A percentile compares a stretch with the other conserved stretches of the same genome.
These are phyloP conservation scores for Scolecobasidium constrictum DNA, from an alignment of 2,329 filamentous ascomycete species.

Conservation along the genomic window DNA sequence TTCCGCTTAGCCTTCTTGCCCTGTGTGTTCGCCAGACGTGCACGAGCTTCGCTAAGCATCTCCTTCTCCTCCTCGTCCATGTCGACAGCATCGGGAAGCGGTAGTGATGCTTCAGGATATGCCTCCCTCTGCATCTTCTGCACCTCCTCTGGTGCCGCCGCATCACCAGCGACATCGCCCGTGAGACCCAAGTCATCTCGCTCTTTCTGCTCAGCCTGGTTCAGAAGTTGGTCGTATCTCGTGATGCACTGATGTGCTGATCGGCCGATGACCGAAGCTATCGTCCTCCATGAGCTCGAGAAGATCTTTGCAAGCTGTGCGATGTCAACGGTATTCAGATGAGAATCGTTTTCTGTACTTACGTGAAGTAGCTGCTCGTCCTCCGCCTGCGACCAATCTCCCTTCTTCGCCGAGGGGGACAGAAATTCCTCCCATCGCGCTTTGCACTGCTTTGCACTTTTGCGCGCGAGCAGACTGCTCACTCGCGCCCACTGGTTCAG, in stretches of 20 bases:
- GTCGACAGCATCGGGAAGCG: conserved; percentile 91
- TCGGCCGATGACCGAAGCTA: conserved; percentile 79
- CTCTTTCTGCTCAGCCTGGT: conserved; percentile 89
- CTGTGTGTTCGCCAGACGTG: conserved; percentile 92
- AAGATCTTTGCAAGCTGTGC: conserved; percentile 97
- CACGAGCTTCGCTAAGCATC: conserved; percentile 95
- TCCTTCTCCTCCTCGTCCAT: conserved; percentile 99
- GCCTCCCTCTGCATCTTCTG: conserved; percentile 81
- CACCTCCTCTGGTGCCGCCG: conserved; percentile 87
- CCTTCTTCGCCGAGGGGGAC: conserved; percentile 94
- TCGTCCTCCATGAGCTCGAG: conserved; percentile 98
- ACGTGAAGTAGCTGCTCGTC: conserved; percentile 94
- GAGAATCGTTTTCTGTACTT: no score
- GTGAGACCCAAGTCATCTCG: conserved; percentile 68
- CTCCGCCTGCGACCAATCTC: conserved; percentile 97
- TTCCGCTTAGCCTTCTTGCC: conserved; percentile 99
- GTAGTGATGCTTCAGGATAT: conserved; percentile 92
- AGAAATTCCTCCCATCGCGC: conserved; percentile 98
- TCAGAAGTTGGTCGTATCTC: conserved; percentile 89
- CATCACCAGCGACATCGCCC: conserved; percentile 76
- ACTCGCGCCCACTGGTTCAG: conserved; percentile 86
- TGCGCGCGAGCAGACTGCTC: conserved; percentile 89
- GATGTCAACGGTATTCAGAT: no score
- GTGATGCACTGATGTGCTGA: conserved; percentile 96
- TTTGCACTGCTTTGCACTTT: conserved; percentile 98